Conservation (phyloP, 2,329 filamentous ascomycete species). For the Hymenoscyphus infarciens region DNA sequence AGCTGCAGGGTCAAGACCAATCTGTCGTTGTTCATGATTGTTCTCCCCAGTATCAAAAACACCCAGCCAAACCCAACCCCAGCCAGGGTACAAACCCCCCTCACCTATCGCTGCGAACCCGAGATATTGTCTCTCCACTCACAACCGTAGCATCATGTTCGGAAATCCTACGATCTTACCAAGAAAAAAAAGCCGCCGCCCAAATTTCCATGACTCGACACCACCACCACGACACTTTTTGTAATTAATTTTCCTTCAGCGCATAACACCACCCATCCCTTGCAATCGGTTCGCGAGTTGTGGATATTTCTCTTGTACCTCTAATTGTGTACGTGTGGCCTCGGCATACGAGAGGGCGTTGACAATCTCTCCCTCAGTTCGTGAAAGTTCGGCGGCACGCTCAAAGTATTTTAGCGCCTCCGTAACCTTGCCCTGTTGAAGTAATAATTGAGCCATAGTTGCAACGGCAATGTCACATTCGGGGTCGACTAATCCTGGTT, state of each 20-base stretch:
- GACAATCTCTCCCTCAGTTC: constrained; percentile 92
- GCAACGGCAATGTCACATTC: constrained; percentile 98
- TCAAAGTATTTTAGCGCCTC: constrained; percentile 97
- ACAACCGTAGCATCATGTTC: background rate
- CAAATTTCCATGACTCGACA: background rate
- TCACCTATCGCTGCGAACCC: background rate
- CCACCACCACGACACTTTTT: background rate
- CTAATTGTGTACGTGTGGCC: constrained; percentile 91
- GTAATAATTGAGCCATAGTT: constrained; percentile 94
- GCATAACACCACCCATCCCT: constrained; percentile 45
- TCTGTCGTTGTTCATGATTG: too few relatives aligned
- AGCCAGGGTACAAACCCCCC: too few relatives aligned
- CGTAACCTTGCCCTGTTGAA: constrained; percentile 96
- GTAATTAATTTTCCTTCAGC: constrained; percentile 21
- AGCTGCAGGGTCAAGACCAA: constrained; percentile 2
- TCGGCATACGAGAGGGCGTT: constrained; percentile 97
- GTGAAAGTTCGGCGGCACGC: constrained; percentile 86
- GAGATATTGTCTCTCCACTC: background rate
- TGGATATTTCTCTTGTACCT: constrained; percentile 84
- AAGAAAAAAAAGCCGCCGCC: background rate
- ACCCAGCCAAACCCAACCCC: constrained; percentile 2
- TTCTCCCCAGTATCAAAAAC: background rate
- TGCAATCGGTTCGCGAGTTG: constrained; percentile 71
- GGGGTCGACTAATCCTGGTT: constrained; percentile 69
- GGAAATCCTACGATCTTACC: background rate